Evolutionary conservation across 148 eudicot genomes (phyloP), one percentile per base, ranked within the genome.

Genomic region (Heliamphora exappendiculata): DNA sequence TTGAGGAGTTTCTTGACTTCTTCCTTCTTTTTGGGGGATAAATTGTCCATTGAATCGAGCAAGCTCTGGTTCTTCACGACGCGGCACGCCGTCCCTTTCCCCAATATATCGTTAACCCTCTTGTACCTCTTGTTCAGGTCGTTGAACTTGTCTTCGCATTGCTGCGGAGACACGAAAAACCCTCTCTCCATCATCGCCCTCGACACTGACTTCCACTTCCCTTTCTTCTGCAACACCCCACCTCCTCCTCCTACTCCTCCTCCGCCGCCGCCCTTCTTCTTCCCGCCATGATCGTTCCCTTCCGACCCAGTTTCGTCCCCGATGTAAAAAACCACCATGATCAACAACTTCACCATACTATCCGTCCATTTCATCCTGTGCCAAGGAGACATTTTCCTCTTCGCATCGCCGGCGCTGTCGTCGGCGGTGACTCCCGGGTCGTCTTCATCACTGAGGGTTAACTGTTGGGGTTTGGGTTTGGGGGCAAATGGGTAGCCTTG

Each of bases 341-440:
- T 92, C 83, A 94, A 70, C 75, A 94, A 55, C 75, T 81, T 88
- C 50, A 94, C 96, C 98, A 94, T 94, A 47, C 67, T 81, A 81
- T 92, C 97, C 33, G 96, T 94, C 98, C 98, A 94, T 44, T 94
- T 94, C 98, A 94, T 92, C 44, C 98, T 84, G 6, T 94, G 98
- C 98, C 97, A 94, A 12, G 93, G 98, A 0, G 92, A 92, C 8
- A 76, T 37, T 72, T 89, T 90, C 58, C 86, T 92, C 72, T 87
- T 92, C 17, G 78, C 87, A 60, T 84, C 88, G 20, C 72, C 85
- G 22, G 78, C 81, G 60, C 77, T 81, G 66, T 85, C 89, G 44
- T 88, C 92, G 72, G 87, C 80, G 24, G 78, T 77, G 55, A 71
- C 34, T 17, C 84, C 88, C 19, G 83, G 84, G 17, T 91, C 93